Evolutionary conservation across 352 stramenopile species (phyloP).

Genomic region (Pythium utonaiense): DNA sequence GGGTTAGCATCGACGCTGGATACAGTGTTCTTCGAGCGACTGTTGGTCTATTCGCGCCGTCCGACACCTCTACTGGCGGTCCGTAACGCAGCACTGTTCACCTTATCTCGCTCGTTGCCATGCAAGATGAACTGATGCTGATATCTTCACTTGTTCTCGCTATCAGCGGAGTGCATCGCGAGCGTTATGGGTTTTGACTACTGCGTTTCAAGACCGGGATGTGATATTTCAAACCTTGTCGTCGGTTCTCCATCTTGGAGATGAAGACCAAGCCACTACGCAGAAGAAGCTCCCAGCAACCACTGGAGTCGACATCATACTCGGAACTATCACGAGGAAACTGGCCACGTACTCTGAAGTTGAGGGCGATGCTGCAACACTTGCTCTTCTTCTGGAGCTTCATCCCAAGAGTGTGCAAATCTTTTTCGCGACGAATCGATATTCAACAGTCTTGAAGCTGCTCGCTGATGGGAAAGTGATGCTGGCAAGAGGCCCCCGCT

Average conservation of each 20-base stretch:
- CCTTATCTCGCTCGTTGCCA: no score
- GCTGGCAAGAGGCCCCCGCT: neutral
- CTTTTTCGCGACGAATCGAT: constrained; percentile 8
- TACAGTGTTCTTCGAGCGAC: neutral
- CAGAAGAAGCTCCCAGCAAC: neutral
- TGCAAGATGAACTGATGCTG: neutral
- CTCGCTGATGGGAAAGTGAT: neutral
- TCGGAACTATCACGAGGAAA: constrained; percentile 12
- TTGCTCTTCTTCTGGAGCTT: constrained; percentile 1
- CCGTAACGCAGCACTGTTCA: no score
- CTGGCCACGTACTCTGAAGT: neutral
- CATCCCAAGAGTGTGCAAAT: neutral
- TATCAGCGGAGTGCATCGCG: neutral
- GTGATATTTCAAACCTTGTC: neutral
- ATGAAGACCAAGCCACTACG: neutral
- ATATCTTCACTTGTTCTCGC: neutral
- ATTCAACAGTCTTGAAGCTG: constrained; percentile 1
- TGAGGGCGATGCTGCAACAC: constrained; percentile 12
- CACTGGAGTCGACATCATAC: constrained; percentile 4
- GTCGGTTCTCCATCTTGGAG: neutral
- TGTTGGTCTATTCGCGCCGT: constrained; percentile 11
- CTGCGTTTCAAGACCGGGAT: neutral
- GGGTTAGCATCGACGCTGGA: neutral
- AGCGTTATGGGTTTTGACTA: neutral
- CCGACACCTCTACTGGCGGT: neutral